phyloP scores from a whole-genome alignment of 768 basidiomycete species.

The Vararia minispora region DNA sequence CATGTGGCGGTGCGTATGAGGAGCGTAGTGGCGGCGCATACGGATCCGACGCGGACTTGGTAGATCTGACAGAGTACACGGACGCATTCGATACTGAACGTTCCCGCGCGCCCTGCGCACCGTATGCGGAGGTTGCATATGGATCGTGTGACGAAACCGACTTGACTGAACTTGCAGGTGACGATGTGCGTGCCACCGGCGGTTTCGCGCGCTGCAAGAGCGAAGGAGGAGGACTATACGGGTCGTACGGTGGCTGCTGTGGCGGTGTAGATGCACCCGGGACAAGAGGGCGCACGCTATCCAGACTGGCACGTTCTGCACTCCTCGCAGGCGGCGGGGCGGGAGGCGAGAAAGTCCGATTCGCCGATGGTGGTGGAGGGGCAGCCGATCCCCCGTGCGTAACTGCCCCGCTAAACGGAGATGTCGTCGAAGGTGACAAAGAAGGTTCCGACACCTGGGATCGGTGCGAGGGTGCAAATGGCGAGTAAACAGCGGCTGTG shows the following conservation, averaged over 20 bases:
- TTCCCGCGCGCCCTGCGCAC: slow-evolving; percentile 4
- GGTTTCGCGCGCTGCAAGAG: slow-evolving; percentile 12
- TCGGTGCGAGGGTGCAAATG: no score
- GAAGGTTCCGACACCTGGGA: no score
- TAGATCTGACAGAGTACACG: slow-evolving; percentile 23
- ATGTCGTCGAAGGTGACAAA: neutral
- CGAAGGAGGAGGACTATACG: slow-evolving; percentile 14
- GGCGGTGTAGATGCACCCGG: slow-evolving; percentile 17
- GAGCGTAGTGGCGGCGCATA: slow-evolving; percentile 27
- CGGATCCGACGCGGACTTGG: slow-evolving; percentile 19
- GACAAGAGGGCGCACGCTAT: slow-evolving; percentile 16
- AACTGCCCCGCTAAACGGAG: neutral
- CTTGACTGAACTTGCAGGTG: slow-evolving; percentile 11
- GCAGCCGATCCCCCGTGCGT: neutral
- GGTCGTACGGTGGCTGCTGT: slow-evolving; percentile 8
- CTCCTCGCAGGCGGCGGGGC: slow-evolving; percentile 6
- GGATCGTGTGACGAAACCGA: slow-evolving; percentile 13
- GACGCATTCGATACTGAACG: slow-evolving; percentile 39
- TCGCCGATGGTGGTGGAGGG: neutral
- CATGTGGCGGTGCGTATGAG: slow-evolving; percentile 2
- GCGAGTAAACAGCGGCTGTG: no score
- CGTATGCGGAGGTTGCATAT: slow-evolving; percentile 11
- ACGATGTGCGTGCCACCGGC: slow-evolving; percentile 11
- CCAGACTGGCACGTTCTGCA: no score
- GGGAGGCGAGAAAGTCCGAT: no score